Evolutionary conservation across 2,329 filamentous ascomycete species (phyloP).

Genomic region (Calonectria henricotiae): DNA sequence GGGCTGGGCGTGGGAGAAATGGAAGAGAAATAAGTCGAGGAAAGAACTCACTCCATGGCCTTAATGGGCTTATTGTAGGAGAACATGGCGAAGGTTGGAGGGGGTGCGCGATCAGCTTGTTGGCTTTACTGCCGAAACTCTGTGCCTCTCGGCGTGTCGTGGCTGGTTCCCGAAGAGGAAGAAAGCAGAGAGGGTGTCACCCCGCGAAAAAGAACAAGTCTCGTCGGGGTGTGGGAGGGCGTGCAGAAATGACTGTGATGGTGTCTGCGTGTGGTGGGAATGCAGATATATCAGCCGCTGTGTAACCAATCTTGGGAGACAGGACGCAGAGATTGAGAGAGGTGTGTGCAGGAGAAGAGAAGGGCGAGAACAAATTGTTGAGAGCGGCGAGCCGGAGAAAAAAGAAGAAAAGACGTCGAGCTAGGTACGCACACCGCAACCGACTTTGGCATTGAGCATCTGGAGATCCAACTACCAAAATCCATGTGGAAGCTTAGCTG

Average conservation of each 20-base stretch:
- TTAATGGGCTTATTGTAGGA: slow-evolving; percentile 59
- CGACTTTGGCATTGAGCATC: slow-evolving; percentile 23
- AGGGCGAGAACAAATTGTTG: slow-evolving; percentile 10
- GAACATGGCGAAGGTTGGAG: slow-evolving; percentile 53
- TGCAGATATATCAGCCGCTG: slow-evolving; percentile 28
- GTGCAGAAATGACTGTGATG: slow-evolving; percentile 30
- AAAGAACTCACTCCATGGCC: slow-evolving; percentile 58
- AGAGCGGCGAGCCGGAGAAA: slow-evolving; percentile 6
- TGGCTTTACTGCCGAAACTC: slow-evolving; percentile 44
- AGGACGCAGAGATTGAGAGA: background rate
- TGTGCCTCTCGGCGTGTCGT: slow-evolving; percentile 38
- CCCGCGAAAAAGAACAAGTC: slow-evolving; percentile 42
- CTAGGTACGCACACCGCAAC: slow-evolving; percentile 25
- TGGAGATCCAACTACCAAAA: slow-evolving; percentile 17
- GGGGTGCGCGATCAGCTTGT: slow-evolving; percentile 35
- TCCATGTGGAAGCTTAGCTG: slow-evolving; percentile 31
- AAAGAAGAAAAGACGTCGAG: slow-evolving; percentile 16
- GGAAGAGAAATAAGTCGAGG: slow-evolving; percentile 31
- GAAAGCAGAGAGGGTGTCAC: slow-evolving; percentile 46
- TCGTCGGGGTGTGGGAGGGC: slow-evolving; percentile 43
- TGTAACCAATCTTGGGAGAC: slow-evolving; percentile 23
- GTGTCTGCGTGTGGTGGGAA: slow-evolving; percentile 21
- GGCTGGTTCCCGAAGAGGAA: slow-evolving; percentile 45
- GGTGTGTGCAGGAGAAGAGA: slow-evolving; percentile 19
- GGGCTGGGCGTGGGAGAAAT: slow-evolving; percentile 27